Conservation (phyloP, 2,329 filamentous ascomycete genomes). For the Tolypocladium tropicale region DNA sequence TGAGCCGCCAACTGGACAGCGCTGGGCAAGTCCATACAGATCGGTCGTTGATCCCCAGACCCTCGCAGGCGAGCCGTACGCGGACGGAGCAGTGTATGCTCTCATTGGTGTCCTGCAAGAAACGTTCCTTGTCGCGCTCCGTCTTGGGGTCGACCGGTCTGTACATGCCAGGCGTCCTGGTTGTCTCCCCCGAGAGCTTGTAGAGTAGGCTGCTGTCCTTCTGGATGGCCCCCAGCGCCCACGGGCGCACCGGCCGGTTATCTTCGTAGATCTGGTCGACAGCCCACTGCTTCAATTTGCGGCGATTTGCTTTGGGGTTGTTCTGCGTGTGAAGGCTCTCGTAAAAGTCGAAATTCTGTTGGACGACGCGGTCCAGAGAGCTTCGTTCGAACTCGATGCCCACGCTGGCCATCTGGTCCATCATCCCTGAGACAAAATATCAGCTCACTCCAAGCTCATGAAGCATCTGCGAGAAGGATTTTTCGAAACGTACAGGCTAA, state of each 20-base stretch:
- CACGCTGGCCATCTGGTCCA: slow-evolving; percentile 42
- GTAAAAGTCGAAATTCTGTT: slow-evolving; percentile 22
- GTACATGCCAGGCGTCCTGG: slow-evolving; percentile 38
- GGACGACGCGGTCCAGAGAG: slow-evolving; percentile 29
- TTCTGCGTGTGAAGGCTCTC: slow-evolving; percentile 7
- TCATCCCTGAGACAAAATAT: slow-evolving; percentile 35
- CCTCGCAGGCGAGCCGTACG: slow-evolving; percentile 39
- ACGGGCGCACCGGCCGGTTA: slow-evolving; percentile 37
- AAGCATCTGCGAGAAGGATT: fast-evolving
- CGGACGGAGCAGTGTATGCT: slow-evolving; percentile 44
- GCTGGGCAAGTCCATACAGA: slow-evolving; percentile 35
- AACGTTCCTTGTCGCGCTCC: slow-evolving; percentile 22
- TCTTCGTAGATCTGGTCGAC: slow-evolving; percentile 34
- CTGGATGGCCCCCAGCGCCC: slow-evolving; percentile 35
- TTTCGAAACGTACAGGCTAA: slow-evolving; percentile 24
- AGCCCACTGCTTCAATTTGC: slow-evolving; percentile 28
- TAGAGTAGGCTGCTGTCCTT: slow-evolving; percentile 30
- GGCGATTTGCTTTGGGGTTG: slow-evolving; percentile 4
- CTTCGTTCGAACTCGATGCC: slow-evolving; percentile 37
- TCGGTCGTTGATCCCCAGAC: slow-evolving; percentile 38
- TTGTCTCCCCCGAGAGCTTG: slow-evolving; percentile 29
- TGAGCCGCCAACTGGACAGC: slow-evolving; percentile 33
- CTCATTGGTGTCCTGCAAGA: slow-evolving; percentile 43
- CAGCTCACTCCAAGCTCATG: neutral
- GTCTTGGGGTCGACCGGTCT: slow-evolving; percentile 30